Evolutionary conservation across 1,284 basidiomycete species (phyloP).

Genomic region (Vanrija humicola): DNA sequence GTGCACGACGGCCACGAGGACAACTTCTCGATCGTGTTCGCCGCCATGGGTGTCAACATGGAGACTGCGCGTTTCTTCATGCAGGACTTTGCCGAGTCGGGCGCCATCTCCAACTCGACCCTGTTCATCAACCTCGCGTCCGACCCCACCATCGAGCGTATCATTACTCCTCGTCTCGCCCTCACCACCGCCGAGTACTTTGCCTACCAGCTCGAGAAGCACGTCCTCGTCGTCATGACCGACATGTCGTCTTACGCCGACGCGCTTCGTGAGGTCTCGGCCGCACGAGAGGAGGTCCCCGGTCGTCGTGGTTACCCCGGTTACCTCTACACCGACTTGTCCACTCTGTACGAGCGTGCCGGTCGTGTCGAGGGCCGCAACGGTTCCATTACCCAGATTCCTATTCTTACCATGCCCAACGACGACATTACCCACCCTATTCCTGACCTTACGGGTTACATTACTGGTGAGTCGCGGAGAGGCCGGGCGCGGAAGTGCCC

Average conservation of each 20-base stretch:
- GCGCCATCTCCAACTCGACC: conserved; percentile 94
- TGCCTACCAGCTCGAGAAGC: conserved; percentile 99
- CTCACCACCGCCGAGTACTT: conserved; percentile 99
- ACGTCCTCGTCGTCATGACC: conserved; percentile 97
- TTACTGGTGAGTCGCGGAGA: conserved; percentile 55
- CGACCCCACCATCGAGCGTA: conserved; percentile 99
- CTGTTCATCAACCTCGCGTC: conserved; percentile 99
- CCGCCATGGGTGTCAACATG: conserved; percentile 99
- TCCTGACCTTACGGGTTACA: conserved; percentile 98
- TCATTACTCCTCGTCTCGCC: conserved; percentile 97
- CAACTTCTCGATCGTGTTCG: conserved; percentile 99
- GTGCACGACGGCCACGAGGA: conserved; percentile 97
- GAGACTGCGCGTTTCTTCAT: conserved; percentile 99
- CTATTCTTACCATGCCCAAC: conserved; percentile 99
- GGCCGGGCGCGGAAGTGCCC: conserved; percentile 1
- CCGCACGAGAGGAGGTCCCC: conserved; percentile 98
- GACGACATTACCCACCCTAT: conserved; percentile 99
- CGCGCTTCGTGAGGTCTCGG: conserved; percentile 62
- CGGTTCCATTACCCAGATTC: conserved; percentile 99
- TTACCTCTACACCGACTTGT: conserved; percentile 82
- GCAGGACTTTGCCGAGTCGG: conserved; percentile 99
- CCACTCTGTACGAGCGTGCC: conserved; percentile 98
- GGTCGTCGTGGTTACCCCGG: conserved; percentile 98
- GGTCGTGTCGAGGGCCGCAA: conserved; percentile 97
- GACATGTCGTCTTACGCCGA: conserved; percentile 66